phyloP scores from a whole-genome alignment of 306 rosid species.

The Malus domestica region ASM211411v1 NC_041802.1:26147001-26147500 shows the following conservation, averaged over 20 bases:
- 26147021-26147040: conserved; percentile 34
- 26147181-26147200: conserved; percentile 31
- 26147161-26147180: conserved; percentile 36
- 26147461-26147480: neutral
- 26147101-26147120: conserved; percentile 22
- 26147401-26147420: neutral
- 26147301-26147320: neutral
- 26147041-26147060: conserved; percentile 75
- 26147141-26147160: conserved; percentile 34
- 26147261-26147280: conserved; percentile 27
- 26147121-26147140: conserved; percentile 28
- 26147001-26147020: conserved; percentile 16
- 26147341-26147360: conserved; percentile 39
- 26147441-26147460: neutral
- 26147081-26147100: conserved; percentile 35
- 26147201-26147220: conserved; percentile 42
- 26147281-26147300: conserved; percentile 23
- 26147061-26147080: conserved; percentile 56
- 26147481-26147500: neutral
- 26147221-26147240: conserved; percentile 50
- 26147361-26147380: neutral
- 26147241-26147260: conserved; percentile 46
- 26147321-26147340: conserved; percentile 24
- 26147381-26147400: conserved; percentile 6
- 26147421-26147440: neutral